Conservation (phyloP, 164 flowering plant species). For the Dillenia turbinata region DNA sequence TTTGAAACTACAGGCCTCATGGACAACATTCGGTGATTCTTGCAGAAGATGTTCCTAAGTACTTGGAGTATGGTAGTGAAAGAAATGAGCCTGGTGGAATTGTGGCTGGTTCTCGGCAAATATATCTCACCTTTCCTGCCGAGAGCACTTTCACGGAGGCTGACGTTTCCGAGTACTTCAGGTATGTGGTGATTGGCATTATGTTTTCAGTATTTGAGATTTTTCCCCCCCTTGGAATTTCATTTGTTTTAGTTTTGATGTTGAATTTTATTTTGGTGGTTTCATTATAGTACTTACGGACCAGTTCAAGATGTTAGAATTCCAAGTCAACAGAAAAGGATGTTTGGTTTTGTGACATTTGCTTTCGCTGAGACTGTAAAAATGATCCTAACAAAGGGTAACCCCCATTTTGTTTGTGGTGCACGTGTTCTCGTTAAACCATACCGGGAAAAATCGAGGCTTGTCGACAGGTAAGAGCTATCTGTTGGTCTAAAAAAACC, state of each 20-base stretch:
- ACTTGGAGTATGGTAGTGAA: conserved; percentile 47
- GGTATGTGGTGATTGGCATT: conserved; percentile 24
- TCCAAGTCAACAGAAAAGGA: conserved; percentile 84
- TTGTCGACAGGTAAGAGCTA: conserved; percentile 47
- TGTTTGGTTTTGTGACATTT: conserved; percentile 96
- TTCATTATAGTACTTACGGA: conserved; percentile 57
- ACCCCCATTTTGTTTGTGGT: conserved; percentile 85
- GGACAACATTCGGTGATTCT: conserved; percentile 85
- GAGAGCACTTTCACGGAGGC: conserved; percentile 88
- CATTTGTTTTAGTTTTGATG: too few species aligned
- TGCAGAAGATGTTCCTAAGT: conserved; percentile 72
- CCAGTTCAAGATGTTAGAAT: conserved; percentile 95
- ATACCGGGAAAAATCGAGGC: conserved; percentile 76
- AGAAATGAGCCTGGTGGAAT: conserved; percentile 64
- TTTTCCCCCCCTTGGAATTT: too few species aligned
- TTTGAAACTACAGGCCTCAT: conserved; percentile 62
- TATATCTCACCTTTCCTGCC: conserved; percentile 87
- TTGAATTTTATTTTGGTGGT: too few species aligned
- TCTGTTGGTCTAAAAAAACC: too few species aligned
- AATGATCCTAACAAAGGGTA: conserved; percentile 57
- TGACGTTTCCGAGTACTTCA: conserved; percentile 82
- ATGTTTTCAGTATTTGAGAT: not conserved
- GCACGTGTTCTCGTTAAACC: conserved; percentile 97
- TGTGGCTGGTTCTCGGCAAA: conserved; percentile 73
- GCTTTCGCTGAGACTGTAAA: conserved; percentile 66